Conservation (phyloP, 2,329 filamentous ascomycete genomes). For the Nigrograna mackinnonii region DNA sequence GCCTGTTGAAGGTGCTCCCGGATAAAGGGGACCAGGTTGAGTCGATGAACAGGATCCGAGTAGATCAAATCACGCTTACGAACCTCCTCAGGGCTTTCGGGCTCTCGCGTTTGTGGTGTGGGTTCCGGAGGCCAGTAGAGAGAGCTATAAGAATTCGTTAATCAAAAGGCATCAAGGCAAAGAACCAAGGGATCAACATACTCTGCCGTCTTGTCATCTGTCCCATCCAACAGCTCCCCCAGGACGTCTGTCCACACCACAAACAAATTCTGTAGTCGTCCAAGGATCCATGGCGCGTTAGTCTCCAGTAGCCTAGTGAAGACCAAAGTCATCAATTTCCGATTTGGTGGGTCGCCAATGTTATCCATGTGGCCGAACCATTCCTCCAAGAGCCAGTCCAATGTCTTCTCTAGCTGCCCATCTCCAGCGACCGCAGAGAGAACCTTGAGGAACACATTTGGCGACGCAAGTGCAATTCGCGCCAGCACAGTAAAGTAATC, state of each 20-base stretch:
- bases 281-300: conserved; percentile 60
- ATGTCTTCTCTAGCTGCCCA: conserved; percentile 30
- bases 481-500: conserved; percentile 86
- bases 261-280: conserved; percentile 72
- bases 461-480: conserved; percentile 74
- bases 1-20: conserved; percentile 63
- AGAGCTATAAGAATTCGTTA: conserved; percentile 29
- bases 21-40: conserved; percentile 68
- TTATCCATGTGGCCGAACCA: conserved; percentile 71
- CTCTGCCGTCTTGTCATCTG: conserved; percentile 48
- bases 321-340: conserved; percentile 74
- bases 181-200: conserved; percentile 20
- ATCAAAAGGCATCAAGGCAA: neutral
- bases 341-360: conserved; percentile 66
- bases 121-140: conserved; percentile 46
- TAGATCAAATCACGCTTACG: conserved; percentile 54
- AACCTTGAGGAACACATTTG: conserved; percentile 65
- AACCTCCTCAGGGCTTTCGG: conserved; percentile 50
- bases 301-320: conserved; percentile 73
- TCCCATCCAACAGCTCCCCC: conserved; percentile 65
- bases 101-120: conserved; percentile 22
- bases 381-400: conserved; percentile 57
- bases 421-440: conserved; percentile 42
- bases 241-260: conserved; percentile 75
- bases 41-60: conserved; percentile 69